Evolutionary conservation across 2,329 filamentous ascomycete species (phyloP), one percentile per base, ranked within the genome.

Genomic region (Fusarium keratoplasticum): DNA sequence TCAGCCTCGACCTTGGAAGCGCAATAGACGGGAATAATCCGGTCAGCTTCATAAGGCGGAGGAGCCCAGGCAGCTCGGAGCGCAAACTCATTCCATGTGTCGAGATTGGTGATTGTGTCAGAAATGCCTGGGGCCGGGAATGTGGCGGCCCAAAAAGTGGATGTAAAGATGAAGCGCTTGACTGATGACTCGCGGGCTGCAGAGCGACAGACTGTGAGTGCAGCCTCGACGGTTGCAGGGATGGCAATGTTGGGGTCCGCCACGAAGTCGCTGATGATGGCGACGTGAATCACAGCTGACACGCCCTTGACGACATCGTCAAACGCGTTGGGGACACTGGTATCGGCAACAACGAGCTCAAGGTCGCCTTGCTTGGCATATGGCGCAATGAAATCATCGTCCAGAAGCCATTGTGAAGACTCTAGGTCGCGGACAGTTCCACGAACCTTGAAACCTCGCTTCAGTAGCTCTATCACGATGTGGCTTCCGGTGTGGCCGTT

Each of bases 401-500:
- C 47, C 1, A 77, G 50, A 0, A 77, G 65, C 75, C 75, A 77
- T 36, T 76, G 55, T 5, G 66, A 67, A 7, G 71, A 76, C 5
- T 29, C 36, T 1, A 77, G 29, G 7, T 75, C 27, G 8, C 73
- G 66, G 1, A 77, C 75, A 4, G 71, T 71, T 1, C 75, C 75
- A 0, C 75, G 75, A 3, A 77, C 75, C 6, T 77, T 76, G 44
- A 69, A 77, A 0, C 65, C 75, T 10, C 65, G 69, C 6, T 66
- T 76, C 1, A 77, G 52, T 1, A 77, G 42, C 22, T 77, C 75
- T 4, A 69, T 76, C 0, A 71, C 71, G 13, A 77, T 69, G 31
- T 77, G 75, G 27, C 75, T 69, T 2, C 73, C 75, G 0, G 69
- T 77, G 52, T 77, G 66, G 9, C 75, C 68, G 14, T 74, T 77